Evolutionary conservation across 495 filamentous ascomycete species (phyloP).

Genomic region (Trichoderma gamsii): DNA sequence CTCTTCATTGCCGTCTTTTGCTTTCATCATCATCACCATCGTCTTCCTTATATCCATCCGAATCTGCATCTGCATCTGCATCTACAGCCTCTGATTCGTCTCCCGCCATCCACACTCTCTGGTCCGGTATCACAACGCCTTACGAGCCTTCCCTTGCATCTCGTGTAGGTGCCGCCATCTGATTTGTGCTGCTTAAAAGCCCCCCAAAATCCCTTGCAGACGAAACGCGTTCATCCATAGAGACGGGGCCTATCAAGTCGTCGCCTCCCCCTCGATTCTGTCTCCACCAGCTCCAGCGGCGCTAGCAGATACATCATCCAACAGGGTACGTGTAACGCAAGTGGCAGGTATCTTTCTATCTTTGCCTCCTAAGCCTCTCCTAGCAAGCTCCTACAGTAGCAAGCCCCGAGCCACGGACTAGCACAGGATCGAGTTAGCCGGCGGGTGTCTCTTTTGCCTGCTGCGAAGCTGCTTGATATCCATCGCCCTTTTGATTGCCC

Average conservation of each 20-base stretch:
- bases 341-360: not conserved
- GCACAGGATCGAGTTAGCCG: not conserved
- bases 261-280: not conserved
- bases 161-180: not conserved
- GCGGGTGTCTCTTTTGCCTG: constrained; percentile 6
- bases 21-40: not conserved
- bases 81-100: not conserved
- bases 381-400: not conserved
- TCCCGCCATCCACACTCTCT: constrained; percentile 5
- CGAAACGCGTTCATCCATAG: constrained; percentile 8
- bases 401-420: not conserved
- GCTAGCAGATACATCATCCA: constrained; percentile 6
- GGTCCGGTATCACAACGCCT: constrained; percentile 1
- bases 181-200: not conserved
- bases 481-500: not conserved
- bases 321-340: constrained; percentile 3
- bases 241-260: constrained; percentile 1
- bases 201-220: constrained; percentile 12
- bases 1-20: not conserved
- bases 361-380: not conserved
- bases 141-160: not conserved
- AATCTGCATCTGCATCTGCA: not conserved
- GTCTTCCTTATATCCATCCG: not conserved
- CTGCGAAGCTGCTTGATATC: constrained; percentile 11
- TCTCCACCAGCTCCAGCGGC: constrained; percentile 13